Evolutionary conservation across 1,284 basidiomycete genomes (phyloP).

Genomic region (Ceratobasidium sp.): DNA sequence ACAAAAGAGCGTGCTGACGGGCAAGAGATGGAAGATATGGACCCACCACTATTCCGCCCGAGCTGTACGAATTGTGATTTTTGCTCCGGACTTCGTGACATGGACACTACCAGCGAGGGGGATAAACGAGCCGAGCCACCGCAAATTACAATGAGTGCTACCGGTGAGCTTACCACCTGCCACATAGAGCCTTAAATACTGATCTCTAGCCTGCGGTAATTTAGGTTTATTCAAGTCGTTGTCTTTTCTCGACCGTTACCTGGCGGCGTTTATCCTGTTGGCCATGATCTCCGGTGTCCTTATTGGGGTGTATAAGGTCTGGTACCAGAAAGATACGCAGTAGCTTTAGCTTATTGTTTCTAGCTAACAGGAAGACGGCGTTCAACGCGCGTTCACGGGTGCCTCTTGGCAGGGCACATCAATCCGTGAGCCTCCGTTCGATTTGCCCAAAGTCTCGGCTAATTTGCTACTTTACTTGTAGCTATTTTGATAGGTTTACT

Average conservation of each 20-base stretch:
- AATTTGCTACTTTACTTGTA: slow-evolving; percentile 54
- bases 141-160: slow-evolving; percentile 19
- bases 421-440: slow-evolving; percentile 54
- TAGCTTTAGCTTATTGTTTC: slow-evolving; percentile 65
- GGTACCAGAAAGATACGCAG: neutral
- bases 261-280: slow-evolving; percentile 79
- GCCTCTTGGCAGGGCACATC: slow-evolving; percentile 56
- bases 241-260: slow-evolving; percentile 72
- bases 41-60: slow-evolving; percentile 46
- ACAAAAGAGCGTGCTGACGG: neutral
- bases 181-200: neutral
- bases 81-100: slow-evolving; percentile 49
- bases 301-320: slow-evolving; percentile 69
- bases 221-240: slow-evolving; percentile 56
- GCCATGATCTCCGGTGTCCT: slow-evolving; percentile 86
- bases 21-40: slow-evolving; percentile 42
- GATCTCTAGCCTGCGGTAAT: neutral
- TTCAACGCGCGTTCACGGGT: slow-evolving; percentile 52
- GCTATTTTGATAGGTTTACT: slow-evolving; percentile 83
- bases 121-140: neutral
- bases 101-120: slow-evolving; percentile 13
- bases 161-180: slow-evolving; percentile 19
- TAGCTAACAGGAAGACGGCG: slow-evolving; percentile 63
- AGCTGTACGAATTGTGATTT: slow-evolving; percentile 48
- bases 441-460: neutral